A percentile compares a stretch with the other conserved stretches of the same genome.
These are phyloP conservation scores for Typha latifolia DNA, from an alignment of 176 grass and related monocot genomes.

Conservation along the genomic window DNA sequence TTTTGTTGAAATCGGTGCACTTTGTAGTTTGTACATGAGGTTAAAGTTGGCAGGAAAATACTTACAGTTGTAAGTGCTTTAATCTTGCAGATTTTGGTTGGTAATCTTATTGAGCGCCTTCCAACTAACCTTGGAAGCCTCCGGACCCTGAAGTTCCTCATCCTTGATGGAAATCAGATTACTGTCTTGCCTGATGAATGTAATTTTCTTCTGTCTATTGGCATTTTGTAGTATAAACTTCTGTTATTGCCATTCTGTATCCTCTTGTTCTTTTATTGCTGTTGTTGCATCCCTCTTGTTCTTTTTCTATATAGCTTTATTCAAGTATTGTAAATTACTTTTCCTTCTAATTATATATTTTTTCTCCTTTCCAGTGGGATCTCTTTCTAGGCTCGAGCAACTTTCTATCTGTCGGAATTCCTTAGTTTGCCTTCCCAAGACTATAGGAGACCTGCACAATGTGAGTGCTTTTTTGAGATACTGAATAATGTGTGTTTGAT, in stretches of 20 bases:
- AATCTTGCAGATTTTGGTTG: conserved; percentile 62
- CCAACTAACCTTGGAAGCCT: conserved; percentile 80
- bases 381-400: conserved; percentile 66
- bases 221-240: not conserved
- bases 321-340: conserved; percentile 3
- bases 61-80: not conserved
- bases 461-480: conserved; percentile 39
- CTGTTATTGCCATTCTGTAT: not conserved
- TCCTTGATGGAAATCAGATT: conserved; percentile 87
- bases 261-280: not conserved
- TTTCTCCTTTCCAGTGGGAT: conserved; percentile 59
- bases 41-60: not conserved
- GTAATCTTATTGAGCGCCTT: conserved; percentile 69
- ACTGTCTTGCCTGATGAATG: conserved; percentile 74
- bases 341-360: conserved; percentile 20
- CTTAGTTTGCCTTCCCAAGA: conserved; percentile 58
- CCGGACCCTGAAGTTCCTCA: conserved; percentile 66
- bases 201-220: conserved; percentile 36
- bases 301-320: not conserved
- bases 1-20: not conserved
- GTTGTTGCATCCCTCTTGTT: not conserved
- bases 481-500: not conserved
- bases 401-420: conserved; percentile 72
- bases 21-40: not conserved
- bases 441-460: conserved; percentile 65